These are phyloP conservation scores for Stenogyne calaminthoides DNA, from an alignment of 305 asterid genomes.

Conservation along the genomic window DNA sequence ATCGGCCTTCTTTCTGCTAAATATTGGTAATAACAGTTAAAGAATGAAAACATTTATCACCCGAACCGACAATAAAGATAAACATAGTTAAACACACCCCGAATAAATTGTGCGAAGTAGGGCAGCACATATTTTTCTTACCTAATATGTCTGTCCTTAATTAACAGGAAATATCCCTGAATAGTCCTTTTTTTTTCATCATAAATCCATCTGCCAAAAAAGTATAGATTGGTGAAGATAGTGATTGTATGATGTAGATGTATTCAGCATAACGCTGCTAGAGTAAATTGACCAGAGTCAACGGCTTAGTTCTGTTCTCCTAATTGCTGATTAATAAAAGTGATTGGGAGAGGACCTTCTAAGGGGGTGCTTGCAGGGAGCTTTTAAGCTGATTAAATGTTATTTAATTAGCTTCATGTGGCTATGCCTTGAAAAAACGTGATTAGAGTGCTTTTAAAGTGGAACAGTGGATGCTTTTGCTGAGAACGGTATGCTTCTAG, in stretches of 20 bases:
- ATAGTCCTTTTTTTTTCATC: conserved; percentile 87
- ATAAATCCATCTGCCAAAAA: conserved; percentile 84
- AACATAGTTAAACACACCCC: background rate
- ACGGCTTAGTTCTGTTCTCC: background rate
- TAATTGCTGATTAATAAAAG: background rate
- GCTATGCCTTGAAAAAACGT: no score
- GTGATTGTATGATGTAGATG: background rate
- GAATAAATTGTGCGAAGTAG: conserved; percentile 2
- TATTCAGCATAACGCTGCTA: background rate
- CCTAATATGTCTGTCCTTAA: conserved; percentile 31
- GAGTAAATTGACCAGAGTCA: no score
- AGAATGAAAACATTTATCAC: background rate
- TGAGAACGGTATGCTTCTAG: no score
- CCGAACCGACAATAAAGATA: background rate
- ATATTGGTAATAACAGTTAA: background rate
- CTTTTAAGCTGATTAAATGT: no score
- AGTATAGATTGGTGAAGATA: no score
- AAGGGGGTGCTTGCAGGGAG: no score
- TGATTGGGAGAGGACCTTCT: background rate
- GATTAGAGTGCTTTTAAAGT: no score
- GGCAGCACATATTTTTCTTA: conserved; percentile 26
- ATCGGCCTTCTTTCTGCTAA: background rate
- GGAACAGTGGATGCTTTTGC: no score
- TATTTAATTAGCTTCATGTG: no score
- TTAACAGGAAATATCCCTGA: conserved; percentile 84